Conservation (phyloP, 345 rosid species). For the Corchorus olitorius region DNA sequence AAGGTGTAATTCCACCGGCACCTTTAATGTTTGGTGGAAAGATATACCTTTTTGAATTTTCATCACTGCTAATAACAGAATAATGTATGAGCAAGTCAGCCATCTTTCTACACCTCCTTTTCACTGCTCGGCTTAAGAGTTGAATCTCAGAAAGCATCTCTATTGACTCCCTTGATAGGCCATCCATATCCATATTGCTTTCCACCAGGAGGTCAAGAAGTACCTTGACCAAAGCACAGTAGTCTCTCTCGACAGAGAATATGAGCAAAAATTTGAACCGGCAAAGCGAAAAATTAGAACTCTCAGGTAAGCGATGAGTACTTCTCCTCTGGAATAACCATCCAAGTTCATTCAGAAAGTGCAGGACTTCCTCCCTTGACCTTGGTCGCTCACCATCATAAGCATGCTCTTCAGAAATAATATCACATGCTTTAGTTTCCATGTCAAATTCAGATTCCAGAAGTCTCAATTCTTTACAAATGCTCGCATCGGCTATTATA, state of each 20-base stretch:
- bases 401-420: constrained; percentile 46
- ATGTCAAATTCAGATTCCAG: constrained; percentile 70
- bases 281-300: constrained; percentile 46
- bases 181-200: constrained; percentile 42
- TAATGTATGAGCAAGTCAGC: constrained; percentile 65
- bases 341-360: constrained; percentile 89
- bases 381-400: constrained; percentile 44
- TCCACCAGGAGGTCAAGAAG: constrained; percentile 67
- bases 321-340: constrained; percentile 82
- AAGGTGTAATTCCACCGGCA: constrained; percentile 79
- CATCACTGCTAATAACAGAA: constrained; percentile 25
- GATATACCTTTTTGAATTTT: constrained; percentile 39
- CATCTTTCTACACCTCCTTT: constrained; percentile 68
- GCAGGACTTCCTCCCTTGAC: constrained; percentile 66
- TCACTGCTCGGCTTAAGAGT: constrained; percentile 74
- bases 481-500: constrained; percentile 75
- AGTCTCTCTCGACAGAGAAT: constrained; percentile 79
- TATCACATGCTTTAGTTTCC: constrained; percentile 35
- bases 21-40: constrained; percentile 69
- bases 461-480: constrained; percentile 74
- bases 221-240: constrained; percentile 56
- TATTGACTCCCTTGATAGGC: constrained; percentile 47
- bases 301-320: constrained; percentile 29
- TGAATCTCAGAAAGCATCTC: constrained; percentile 67
- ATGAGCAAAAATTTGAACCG: constrained; percentile 76